Conservation (phyloP, 176 grass and related monocot genomes). For the Tuctoria greenei region DNA sequence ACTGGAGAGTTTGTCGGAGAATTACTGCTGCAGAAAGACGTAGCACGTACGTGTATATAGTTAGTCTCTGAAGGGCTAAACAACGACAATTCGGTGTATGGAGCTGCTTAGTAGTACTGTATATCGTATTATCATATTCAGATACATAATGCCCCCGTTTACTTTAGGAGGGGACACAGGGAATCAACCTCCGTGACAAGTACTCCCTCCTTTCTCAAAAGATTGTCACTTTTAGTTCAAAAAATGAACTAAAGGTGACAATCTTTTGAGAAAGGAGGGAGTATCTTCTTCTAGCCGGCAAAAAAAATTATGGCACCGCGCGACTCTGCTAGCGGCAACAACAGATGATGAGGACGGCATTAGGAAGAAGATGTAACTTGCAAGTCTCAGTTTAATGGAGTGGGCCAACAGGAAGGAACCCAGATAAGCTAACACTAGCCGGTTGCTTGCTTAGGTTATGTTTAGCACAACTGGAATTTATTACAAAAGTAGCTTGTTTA, state of each 20-base stretch:
- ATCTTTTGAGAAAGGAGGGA: no score
- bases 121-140: not conserved
- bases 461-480: no score
- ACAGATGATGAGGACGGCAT: not conserved
- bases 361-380: conserved; percentile 36
- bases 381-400: conserved; percentile 51
- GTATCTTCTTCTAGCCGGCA: conserved; percentile 29
- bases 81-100: not conserved
- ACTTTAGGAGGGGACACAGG: conserved; percentile 26
- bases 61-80: not conserved
- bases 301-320: conserved; percentile 28
- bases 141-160: not conserved
- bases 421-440: conserved; percentile 20
- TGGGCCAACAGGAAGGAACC: conserved; percentile 16
- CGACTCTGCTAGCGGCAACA: not conserved
- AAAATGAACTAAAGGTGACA: no score
- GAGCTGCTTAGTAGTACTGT: not conserved
- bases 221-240: no score
- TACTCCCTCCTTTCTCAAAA: no score
- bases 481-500: no score
- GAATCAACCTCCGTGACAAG: conserved; percentile 43
- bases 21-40: not conserved
- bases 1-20: not conserved
- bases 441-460: conserved; percentile 17
- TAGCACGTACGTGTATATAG: no score